Conservation (phyloP, 495 filamentous ascomycete species). For the Aspergillus nanangensis region DNA sequence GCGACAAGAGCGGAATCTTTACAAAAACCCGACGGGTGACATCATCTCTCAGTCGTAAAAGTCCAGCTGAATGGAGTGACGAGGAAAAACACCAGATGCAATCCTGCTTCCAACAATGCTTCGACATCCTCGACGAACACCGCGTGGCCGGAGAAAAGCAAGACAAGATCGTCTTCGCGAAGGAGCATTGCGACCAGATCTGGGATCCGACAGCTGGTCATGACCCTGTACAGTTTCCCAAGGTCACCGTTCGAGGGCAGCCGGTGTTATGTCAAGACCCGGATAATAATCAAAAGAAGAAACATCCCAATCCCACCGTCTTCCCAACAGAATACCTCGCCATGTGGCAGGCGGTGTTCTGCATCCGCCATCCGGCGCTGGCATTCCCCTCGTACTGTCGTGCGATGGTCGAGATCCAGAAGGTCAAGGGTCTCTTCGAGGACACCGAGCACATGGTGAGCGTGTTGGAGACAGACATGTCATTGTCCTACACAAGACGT, state of each 20-base stretch:
- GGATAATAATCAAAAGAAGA: not conserved
- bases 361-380: constrained; percentile 3
- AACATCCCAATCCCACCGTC: not conserved
- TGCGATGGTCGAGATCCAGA: constrained; percentile 16
- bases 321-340: constrained; percentile 1
- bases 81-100: not conserved
- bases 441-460: not conserved
- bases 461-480: not conserved
- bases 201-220: not conserved
- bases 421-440: constrained; percentile 23
- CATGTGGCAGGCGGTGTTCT: constrained; percentile 1
- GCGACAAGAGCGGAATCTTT: not conserved
- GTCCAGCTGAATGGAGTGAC: not conserved
- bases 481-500: not conserved
- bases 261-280: too few species aligned
- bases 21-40: not conserved
- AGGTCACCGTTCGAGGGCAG: not conserved
- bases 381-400: not conserved
- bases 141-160: not conserved
- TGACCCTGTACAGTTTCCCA: not conserved
- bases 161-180: constrained; percentile 1
- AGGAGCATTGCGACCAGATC: not conserved
- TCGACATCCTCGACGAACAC: not conserved
- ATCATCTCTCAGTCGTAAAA: not conserved
- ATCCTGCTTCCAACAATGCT: not conserved